Evolutionary conservation across 345 rosid species (phyloP), one percentile per base, ranked within the genome.

Genomic region (Mangifera indica): DNA sequence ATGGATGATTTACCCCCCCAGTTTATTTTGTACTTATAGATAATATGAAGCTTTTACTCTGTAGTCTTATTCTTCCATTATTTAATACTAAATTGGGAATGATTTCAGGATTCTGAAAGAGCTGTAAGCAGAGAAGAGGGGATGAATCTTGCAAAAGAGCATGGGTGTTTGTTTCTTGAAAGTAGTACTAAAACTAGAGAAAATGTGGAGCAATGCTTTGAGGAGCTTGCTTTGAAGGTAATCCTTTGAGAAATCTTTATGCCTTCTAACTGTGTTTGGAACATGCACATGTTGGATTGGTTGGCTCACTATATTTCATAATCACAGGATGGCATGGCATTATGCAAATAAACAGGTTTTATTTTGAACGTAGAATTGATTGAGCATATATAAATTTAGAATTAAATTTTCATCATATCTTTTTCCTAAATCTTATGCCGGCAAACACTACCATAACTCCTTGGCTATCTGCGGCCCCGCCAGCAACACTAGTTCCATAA

Each of bases 51-150:
- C 20, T 34, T 18, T 58, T 45, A 3, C 32, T 14, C 12, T 17
- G 14, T 48, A 48, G 53, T 44, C 45, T 25, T 7, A 37, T 3
- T 42, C 56, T 17, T 56, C 40, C 12, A 58, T 75, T 59, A 29
- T 13, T 37, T 17, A 25, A 7, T 55, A n/a, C 61, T 34, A 5
- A 11, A 20, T 46, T 58, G 2, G n/a, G 26, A 18, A 52, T 73
- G 67, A 66, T 74, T 67, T 75, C 87, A 95, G 99, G 99, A 87
- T 20, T 85, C 96, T 45, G 99, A 92, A 67, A 88, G 91, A 79
- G 93, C 34, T 72, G 98, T 95, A 12, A 92, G 91, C 58, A 86
- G 87, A 75, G 97, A 91, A 72, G 99, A 95, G 78, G 99, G 98
- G 63, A 71, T 83, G 24, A 84, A 85, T 48, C 83, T 95, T 56